phyloP scores from a whole-genome alignment of 2,329 filamentous ascomycete genomes.

The Lasiodiplodia sp. region DNA sequence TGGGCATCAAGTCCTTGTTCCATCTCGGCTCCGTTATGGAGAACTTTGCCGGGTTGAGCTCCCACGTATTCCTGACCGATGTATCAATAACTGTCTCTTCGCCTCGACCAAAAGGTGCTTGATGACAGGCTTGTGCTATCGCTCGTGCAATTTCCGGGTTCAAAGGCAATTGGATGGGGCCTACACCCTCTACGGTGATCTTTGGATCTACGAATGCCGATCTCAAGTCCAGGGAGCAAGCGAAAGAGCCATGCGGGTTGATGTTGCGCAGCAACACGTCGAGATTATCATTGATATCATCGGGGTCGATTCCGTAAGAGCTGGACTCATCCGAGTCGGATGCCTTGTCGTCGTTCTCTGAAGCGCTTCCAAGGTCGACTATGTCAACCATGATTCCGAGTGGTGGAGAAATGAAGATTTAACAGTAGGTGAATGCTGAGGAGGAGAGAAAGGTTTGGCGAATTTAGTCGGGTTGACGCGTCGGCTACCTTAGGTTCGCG shows the following conservation, averaged over 20 bases:
- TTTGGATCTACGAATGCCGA: background rate
- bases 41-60: slow-evolving; percentile 38
- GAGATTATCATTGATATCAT: background rate
- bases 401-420: background rate
- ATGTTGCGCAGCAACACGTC: background rate
- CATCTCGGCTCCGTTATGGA: slow-evolving; percentile 24
- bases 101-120: slow-evolving; percentile 42
- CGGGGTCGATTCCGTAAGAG: background rate
- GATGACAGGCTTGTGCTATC: slow-evolving; percentile 32
- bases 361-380: background rate
- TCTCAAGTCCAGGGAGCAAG: background rate
- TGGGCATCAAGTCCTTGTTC: background rate
- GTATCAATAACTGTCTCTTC: slow-evolving; percentile 41
- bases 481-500: too few species aligned
- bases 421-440: background rate
- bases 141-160: slow-evolving; percentile 29
- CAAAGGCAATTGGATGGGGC: background rate
- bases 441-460: too few species aligned
- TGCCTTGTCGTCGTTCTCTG: background rate
- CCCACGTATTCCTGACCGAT: slow-evolving; percentile 42
- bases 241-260: background rate
- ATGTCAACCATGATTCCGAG: background rate
- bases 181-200: background rate
- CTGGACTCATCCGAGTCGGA: background rate
- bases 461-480: background rate